Evolutionary conservation across 345 rosid species (phyloP), one percentile per base, ranked within the genome.

Genomic region (Citrus sp.): DNA sequence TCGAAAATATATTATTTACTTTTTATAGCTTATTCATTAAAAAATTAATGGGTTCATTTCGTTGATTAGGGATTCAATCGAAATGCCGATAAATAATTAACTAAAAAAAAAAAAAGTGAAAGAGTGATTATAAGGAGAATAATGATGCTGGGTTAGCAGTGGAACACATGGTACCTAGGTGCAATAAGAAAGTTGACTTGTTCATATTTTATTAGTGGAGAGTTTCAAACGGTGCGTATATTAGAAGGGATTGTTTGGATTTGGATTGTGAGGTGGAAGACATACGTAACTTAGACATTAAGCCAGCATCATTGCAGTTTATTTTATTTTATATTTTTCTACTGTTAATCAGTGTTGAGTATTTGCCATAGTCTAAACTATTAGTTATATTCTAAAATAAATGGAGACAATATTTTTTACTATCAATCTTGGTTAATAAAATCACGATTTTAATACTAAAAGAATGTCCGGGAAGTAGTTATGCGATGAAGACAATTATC

Each of bases 251-350:
- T 58, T 28, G 32, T 27, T 34, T 19, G 34, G 38, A 19, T 30
- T 19, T 14, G 18, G 42, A 21, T 12, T 30, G 21, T 60, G 25
- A 38, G 51, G 51, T 7, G 18, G 63, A 59, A 12, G 49, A 73
- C 81, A 82, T 67, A 69, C 84, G 60, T 82, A 72, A 76, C 81
- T 82, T 82, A 1, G 54, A 82, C 72, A 78, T 78, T 70, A 78
- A 74, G 77, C 56, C 42, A 69, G 10, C 72, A 78, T 82, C 61
- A 82, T 81, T 73, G 16, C 64, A 14, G 12, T 27, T 61, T 61
- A n/a, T 58, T 4, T 4, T 25, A 9, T 62, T 62, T 25, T 61
- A 12, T 2, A 4, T 27, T 5, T 5, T 9, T n/a, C 25, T 60
- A 22, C 30, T 24, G 13, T 61, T 13, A 13, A 46, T 46, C 7